These are phyloP conservation scores for Pyricularia pennisetigena DNA, from an alignment of 2,329 filamentous ascomycete species.

Conservation along the genomic window DNA sequence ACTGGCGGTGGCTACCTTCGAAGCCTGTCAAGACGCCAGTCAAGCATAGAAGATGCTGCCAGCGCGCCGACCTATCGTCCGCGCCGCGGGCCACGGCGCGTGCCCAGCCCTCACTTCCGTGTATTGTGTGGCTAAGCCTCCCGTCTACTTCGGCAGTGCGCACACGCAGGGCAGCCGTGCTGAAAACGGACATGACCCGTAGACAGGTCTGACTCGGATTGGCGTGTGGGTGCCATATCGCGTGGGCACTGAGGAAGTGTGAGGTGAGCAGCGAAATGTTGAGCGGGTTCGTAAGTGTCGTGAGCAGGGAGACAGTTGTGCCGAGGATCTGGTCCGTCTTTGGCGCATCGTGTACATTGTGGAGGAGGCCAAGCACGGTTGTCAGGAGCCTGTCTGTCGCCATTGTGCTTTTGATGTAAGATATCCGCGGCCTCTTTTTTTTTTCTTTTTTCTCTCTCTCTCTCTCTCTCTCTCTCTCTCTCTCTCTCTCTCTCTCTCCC, in stretches of 20 bases:
- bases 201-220: conserved; percentile 49
- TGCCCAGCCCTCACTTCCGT: conserved; percentile 42
- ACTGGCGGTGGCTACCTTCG: conserved; percentile 51
- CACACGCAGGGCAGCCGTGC: conserved; percentile 51
- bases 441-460: neutral
- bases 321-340: conserved; percentile 50
- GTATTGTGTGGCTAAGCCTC: conserved; percentile 17
- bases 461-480: too few relatives aligned
- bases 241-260: conserved; percentile 61
- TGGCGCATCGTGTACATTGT: conserved; percentile 38
- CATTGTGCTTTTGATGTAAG: conserved; percentile 30
- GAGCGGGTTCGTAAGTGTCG: conserved; percentile 61
- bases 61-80: conserved; percentile 53
- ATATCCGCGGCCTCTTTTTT: neutral
- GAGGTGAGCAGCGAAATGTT: conserved; percentile 66
- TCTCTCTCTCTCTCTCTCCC: neutral
- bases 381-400: conserved; percentile 57
- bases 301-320: conserved; percentile 58
- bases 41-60: conserved; percentile 77
- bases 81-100: conserved; percentile 46
- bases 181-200: conserved; percentile 61
- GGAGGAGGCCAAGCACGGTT: conserved; percentile 52
- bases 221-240: conserved; percentile 45
- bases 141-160: conserved; percentile 34
- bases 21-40: conserved; percentile 72